Percentiles rank a stretch among this genome's conserved stretches.
phyloP scores from a whole-genome alignment of 176 grass and related monocot species.

The Leersia perrieri region DNA sequence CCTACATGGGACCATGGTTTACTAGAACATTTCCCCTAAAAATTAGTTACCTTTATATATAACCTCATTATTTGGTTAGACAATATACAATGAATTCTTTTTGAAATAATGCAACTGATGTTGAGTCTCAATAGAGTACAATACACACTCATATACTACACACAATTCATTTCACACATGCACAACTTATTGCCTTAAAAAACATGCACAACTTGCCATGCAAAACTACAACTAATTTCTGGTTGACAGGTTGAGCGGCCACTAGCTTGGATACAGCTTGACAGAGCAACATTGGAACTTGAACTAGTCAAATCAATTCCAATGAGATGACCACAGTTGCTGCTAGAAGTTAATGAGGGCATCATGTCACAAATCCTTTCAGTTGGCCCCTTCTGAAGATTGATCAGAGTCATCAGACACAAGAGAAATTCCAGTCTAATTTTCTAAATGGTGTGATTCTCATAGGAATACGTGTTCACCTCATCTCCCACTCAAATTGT shows the following conservation, averaged over 20 bases:
- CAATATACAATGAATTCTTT: background rate
- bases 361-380: background rate
- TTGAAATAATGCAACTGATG: background rate
- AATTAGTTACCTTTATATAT: background rate
- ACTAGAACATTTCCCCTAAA: background rate
- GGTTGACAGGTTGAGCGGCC: background rate
- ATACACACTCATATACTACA: background rate
- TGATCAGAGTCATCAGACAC: background rate
- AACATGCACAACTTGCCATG: background rate
- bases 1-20: background rate
- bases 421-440: background rate
- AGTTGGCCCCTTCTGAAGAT: constrained; percentile 7
- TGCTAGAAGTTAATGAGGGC: background rate
- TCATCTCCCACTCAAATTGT: background rate
- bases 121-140: background rate
- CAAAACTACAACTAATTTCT: background rate
- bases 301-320: constrained; percentile 19
- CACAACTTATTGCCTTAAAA: background rate
- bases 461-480: constrained; percentile 23
- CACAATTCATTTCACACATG: background rate
- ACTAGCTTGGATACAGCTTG: constrained; percentile 22
- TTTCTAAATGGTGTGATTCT: constrained; percentile 24
- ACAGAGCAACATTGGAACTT: background rate
- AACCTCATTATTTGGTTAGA: background rate
- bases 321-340: constrained; percentile 1